These are phyloP conservation scores for Diaporthe sp. DNA, from an alignment of 2,329 filamentous ascomycete genomes.

Conservation along the genomic window DNA sequence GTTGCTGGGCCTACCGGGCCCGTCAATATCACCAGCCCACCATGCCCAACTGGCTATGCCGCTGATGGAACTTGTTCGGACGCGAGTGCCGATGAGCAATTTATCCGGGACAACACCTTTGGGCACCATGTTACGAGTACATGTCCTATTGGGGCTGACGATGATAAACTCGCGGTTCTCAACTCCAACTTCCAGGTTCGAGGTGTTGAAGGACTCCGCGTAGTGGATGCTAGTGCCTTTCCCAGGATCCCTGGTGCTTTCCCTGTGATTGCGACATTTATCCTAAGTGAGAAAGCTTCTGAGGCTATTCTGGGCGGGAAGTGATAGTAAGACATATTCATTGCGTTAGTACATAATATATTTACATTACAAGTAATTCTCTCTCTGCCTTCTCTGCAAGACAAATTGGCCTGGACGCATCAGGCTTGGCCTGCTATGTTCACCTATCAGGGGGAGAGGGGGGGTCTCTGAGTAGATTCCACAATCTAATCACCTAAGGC, in stretches of 20 bases:
- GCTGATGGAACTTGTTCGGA: slow-evolving; percentile 1
- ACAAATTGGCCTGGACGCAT: too few relatives aligned
- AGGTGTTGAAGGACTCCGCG: slow-evolving; percentile 50
- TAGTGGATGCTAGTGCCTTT: slow-evolving; percentile 29
- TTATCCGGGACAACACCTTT: slow-evolving; percentile 7
- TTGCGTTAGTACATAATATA: background rate
- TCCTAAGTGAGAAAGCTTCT: slow-evolving; percentile 13
- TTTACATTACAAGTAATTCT: background rate
- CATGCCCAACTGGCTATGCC: background rate
- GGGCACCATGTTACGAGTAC: slow-evolving; percentile 23
- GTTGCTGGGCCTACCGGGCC: background rate
- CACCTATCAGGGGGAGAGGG: too few relatives aligned
- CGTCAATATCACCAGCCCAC: slow-evolving; percentile 6
- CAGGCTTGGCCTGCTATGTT: too few relatives aligned
- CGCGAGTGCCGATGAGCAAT: background rate
- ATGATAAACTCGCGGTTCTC: slow-evolving; percentile 12
- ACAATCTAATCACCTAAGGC: too few relatives aligned
- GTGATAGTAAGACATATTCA: background rate
- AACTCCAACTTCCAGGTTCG: slow-evolving; percentile 10
- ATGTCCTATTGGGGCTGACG: slow-evolving; percentile 14
- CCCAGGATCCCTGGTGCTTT: slow-evolving; percentile 19
- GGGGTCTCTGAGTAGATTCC: too few relatives aligned
- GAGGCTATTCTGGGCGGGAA: background rate
- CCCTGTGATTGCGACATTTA: slow-evolving; percentile 4
- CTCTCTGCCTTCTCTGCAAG: too few relatives aligned